phyloP scores from a whole-genome alignment of 2,329 filamentous ascomycete species.

The Pestalotiopsis sp. region DNA sequence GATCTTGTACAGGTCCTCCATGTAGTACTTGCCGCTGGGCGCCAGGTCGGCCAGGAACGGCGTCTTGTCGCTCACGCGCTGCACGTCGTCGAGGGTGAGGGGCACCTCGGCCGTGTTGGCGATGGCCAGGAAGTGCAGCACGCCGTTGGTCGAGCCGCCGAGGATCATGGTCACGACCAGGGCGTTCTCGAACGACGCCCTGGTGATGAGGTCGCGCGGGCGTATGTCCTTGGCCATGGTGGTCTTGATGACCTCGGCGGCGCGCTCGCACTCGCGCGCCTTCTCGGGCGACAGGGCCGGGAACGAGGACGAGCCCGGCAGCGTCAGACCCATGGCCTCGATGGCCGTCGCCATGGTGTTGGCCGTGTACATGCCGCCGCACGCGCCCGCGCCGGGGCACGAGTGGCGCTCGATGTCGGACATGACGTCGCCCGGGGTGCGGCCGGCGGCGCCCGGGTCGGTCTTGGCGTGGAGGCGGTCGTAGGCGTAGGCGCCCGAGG shows the following conservation, averaged over 20 bases:
- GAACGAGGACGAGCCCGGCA: slow-evolving; percentile 83
- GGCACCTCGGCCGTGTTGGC: slow-evolving; percentile 79
- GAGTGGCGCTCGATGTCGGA: slow-evolving; percentile 78
- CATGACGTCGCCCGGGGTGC: slow-evolving; percentile 75
- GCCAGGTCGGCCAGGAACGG: slow-evolving; percentile 86
- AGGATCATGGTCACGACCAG: slow-evolving; percentile 89
- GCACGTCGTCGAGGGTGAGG: slow-evolving; percentile 80
- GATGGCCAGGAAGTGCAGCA: slow-evolving; percentile 89
- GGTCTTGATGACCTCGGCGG: slow-evolving; percentile 73
- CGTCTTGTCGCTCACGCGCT: slow-evolving; percentile 78
- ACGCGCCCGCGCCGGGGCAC: slow-evolving; percentile 73
- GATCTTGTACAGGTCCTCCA: slow-evolving; percentile 77
- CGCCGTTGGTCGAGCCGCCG: slow-evolving; percentile 88
- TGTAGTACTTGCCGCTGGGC: slow-evolving; percentile 81
- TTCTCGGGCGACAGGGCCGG: slow-evolving; percentile 82
- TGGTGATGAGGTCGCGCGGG: slow-evolving; percentile 79
- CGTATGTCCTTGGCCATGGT: slow-evolving; percentile 85
- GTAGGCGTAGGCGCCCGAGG: slow-evolving; percentile 80
- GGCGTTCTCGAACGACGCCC: slow-evolving; percentile 83
- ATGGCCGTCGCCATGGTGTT: slow-evolving; percentile 90
- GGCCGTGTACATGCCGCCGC: slow-evolving; percentile 83
- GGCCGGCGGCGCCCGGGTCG: slow-evolving; percentile 60
- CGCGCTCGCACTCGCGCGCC: slow-evolving; percentile 82
- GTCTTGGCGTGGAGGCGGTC: slow-evolving; percentile 71
- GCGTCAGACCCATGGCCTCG: slow-evolving; percentile 79